Evolutionary conservation across 257 asterid genomes (phyloP).

Genomic region (Solanum neorickii): DNA sequence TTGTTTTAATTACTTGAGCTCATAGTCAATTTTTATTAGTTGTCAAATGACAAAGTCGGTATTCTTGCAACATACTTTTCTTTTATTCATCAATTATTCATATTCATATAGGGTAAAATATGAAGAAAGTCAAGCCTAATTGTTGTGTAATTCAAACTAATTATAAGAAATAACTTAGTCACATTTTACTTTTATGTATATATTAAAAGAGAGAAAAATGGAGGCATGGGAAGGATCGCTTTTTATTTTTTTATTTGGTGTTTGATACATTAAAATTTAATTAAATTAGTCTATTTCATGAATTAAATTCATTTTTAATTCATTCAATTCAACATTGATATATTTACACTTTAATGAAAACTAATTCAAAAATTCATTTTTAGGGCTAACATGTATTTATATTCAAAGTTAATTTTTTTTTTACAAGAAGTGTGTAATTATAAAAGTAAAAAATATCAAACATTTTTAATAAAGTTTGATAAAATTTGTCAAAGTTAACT

Average conservation of each 20-base stretch:
- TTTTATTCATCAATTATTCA: not conserved
- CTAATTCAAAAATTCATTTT: too few species aligned
- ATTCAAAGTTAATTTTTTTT: not conserved
- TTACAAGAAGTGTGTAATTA: not conserved
- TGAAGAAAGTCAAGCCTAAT: not conserved
- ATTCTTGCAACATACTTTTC: not conserved
- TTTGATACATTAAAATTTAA: too few species aligned
- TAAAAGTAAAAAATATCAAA: not conserved
- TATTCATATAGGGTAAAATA: not conserved
- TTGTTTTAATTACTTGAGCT: not conserved
- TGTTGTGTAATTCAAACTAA: not conserved
- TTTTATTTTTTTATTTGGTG: too few species aligned
- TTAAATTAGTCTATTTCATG: too few species aligned
- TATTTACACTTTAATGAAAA: too few species aligned
- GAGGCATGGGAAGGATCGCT: not conserved
- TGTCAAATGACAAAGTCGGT: not conserved
- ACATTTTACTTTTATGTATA: not conserved
- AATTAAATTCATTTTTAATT: not conserved
- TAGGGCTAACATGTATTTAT: not conserved
- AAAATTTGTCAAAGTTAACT: too few species aligned
- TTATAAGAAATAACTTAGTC: not conserved
- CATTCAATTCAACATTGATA: not conserved
- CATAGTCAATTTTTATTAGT: not conserved
- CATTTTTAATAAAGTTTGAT: too few species aligned
- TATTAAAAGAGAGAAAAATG: too few species aligned